Evolutionary conservation across 139 green algal genomes (phyloP).

Genomic region (Volvox reticuliferus): DNA sequence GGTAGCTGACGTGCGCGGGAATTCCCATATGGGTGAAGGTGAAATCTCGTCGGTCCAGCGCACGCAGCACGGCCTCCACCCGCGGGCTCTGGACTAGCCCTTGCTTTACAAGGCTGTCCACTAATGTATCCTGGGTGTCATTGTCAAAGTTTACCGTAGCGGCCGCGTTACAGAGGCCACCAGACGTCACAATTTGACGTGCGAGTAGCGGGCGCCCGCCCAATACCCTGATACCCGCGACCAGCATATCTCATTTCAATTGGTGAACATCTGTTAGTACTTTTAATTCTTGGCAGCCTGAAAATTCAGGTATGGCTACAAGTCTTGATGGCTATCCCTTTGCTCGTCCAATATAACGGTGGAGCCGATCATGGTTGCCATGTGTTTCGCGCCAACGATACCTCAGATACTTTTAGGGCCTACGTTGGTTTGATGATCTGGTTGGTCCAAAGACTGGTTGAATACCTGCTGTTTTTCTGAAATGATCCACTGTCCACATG

Average conservation of each 20-base stretch:
- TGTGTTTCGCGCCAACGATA: no score
- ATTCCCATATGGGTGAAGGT: slow-evolving; percentile 32
- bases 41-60: slow-evolving; percentile 62
- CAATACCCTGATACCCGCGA: not conserved
- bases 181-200: not conserved
- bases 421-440: no score
- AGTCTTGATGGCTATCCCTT: not conserved
- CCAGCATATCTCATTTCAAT: not conserved
- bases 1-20: slow-evolving; percentile 41
- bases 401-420: no score
- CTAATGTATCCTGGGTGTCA: slow-evolving; percentile 25
- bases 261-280: not conserved
- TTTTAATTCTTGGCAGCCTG: not conserved
- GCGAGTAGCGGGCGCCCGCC: not conserved
- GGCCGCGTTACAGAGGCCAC: not conserved
- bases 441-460: no score
- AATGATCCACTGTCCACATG: not conserved
- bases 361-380: no score
- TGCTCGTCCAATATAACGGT: not conserved
- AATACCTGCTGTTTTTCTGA: no score
- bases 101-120: not conserved
- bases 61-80: slow-evolving; percentile 48
- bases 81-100: not conserved
- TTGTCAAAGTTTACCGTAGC: slow-evolving; percentile 15
- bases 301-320: no score